Evolutionary conservation across 1,284 basidiomycete species (phyloP).

Genomic region (Cutaneotrichosporon sp.): DNA sequence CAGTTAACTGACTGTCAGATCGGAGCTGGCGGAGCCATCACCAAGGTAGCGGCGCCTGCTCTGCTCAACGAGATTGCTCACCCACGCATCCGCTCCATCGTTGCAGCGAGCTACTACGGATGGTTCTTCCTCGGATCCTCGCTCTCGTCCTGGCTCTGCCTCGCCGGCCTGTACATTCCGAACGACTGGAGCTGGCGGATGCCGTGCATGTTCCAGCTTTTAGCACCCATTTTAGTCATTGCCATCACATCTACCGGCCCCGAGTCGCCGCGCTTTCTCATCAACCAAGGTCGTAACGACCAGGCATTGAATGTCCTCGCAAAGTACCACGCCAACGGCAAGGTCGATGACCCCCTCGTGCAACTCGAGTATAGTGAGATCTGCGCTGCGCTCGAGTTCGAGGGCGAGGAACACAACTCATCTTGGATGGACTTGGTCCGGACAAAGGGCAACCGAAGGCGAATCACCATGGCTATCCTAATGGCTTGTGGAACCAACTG

Average conservation of each 20-base stretch:
- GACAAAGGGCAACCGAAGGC: conserved; percentile 52
- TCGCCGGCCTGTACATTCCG: conserved; percentile 15
- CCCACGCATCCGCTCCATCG: conserved; percentile 29
- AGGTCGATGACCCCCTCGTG: conserved; percentile 30
- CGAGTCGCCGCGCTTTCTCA: conserved; percentile 46
- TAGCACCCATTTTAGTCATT: conserved; percentile 9
- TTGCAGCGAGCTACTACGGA: conserved; percentile 20
- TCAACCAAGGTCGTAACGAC: conserved; percentile 30
- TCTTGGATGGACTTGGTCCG: conserved; percentile 26
- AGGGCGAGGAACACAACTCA: conserved; percentile 46
- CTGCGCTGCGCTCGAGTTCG: conserved; percentile 55
- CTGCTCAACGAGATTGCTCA: conserved; percentile 32
- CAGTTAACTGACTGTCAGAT: background rate
- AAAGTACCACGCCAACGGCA: conserved; percentile 36
- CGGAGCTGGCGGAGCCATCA: conserved; percentile 34
- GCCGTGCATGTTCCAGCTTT: conserved; percentile 28
- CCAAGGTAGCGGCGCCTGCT: conserved; percentile 27
- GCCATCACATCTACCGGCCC: conserved; percentile 28
- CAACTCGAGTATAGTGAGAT: conserved; percentile 29
- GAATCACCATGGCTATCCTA: conserved; percentile 54
- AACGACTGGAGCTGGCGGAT: conserved; percentile 23
- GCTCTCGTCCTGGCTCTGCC: conserved; percentile 16
- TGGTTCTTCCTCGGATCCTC: conserved; percentile 19
- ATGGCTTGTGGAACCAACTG: conserved; percentile 52
- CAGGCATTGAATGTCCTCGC: conserved; percentile 38